Conservation (phyloP, 2,329 filamentous ascomycete species). For the Emergomyces africanus region DNA sequence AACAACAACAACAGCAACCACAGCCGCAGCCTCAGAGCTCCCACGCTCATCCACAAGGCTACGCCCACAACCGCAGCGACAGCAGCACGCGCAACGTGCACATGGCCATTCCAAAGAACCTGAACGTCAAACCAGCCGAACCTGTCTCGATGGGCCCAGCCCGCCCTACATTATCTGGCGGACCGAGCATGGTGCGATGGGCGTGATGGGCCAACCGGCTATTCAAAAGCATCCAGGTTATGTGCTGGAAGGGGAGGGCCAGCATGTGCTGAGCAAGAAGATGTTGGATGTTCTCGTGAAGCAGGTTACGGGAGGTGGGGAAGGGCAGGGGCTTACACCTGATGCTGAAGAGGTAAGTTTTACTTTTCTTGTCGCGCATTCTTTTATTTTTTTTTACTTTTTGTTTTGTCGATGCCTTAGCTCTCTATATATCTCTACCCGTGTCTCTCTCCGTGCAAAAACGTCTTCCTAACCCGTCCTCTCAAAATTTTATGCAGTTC, state of each 20-base stretch:
- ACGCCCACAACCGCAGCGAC: constrained; percentile 28
- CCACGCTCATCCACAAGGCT: constrained; percentile 30
- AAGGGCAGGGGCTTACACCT: constrained; percentile 67
- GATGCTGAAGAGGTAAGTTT: constrained; percentile 83
- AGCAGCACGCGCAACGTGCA: constrained; percentile 42
- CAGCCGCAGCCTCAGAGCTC: constrained; percentile 18
- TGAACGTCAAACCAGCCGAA: constrained; percentile 58
- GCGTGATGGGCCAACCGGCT: constrained; percentile 77
- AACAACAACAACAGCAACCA: constrained; percentile 16
- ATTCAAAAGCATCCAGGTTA: constrained; percentile 70
- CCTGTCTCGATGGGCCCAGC: constrained; percentile 59
- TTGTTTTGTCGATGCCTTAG: not conserved
- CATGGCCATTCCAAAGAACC: constrained; percentile 70
- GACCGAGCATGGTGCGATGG: constrained; percentile 59
- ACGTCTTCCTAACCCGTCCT: not conserved
- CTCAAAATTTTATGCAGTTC: constrained; percentile 41
- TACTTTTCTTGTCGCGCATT: not conserved
- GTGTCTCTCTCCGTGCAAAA: constrained; percentile 3
- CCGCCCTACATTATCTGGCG: constrained; percentile 74
- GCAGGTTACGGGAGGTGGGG: constrained; percentile 73
- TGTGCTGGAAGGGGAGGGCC: constrained; percentile 80
- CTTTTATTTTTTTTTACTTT: too few species aligned
- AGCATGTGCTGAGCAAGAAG: constrained; percentile 92
- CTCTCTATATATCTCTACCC: not conserved
- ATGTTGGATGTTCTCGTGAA: constrained; percentile 91